Base-by-base conservation (phyloP, 345 rosid genomes). In the Litchi chinensis region DNA sequence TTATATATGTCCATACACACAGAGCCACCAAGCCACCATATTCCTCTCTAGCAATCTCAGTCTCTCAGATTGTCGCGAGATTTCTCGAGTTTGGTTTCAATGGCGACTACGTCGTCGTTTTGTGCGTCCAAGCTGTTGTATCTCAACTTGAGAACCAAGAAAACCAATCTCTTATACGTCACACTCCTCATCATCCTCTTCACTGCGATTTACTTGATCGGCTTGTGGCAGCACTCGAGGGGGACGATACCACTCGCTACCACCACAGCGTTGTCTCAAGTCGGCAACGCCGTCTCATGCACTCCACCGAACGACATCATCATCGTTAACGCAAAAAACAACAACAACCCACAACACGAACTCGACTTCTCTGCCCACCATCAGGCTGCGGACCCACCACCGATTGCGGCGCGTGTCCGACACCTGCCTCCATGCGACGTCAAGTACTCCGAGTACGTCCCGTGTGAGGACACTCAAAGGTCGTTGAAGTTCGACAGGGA, bases 281-380 rank as follows among this genome's bases (percentile, higher is more conserved):
- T 63, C 1, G 6, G 50, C 39, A 3, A n/a, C 12, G 39, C 77
- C 6, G 7, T 70, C 41, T 9, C 82, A 11, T 69, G 77, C 76
- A 41, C 65, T 68, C 0, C 60, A 6, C 37, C 65, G 4, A 24
- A 40, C 46, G 48, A 21, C 22, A 60, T 71, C 71, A 65, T 79
- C 85, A 56, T 59, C 81, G 18, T 40, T 68, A 65, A 62, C 78
- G 22, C 32, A 24, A 1, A 46, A 8, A 11, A 46, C 69, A 77
- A 3, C 21, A 69, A 40, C 5, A 24, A 70, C 76, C 16, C 50
- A 21, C 79, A 28, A 57, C 71, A 32, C 46, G 78, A 81, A 32
- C 90, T 93, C 72, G 89, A 86, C 71, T 95, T 94, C 85, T 10
- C 8, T 0, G 65, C 97, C 18, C 95, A 86, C 84, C 97, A 94